A percentile compares a stretch with the other conserved stretches of the same genome.
Evolutionary conservation across 371 early-diverging fungal genomes (phyloP).

Genomic region (Entomophthora muscae): DNA sequence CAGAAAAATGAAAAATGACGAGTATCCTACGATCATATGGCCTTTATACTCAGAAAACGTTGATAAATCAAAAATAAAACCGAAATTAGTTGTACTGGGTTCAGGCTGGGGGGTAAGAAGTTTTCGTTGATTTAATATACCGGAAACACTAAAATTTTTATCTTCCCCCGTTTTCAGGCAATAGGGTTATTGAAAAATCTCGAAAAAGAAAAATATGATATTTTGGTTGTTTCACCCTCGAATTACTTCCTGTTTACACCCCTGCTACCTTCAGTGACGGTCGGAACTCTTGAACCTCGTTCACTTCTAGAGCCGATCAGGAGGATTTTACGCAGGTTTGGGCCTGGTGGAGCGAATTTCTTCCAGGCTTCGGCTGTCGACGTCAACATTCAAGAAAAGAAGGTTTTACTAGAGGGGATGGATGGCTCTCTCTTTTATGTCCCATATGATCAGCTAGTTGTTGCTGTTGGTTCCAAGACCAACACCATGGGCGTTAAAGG

Average conservation of each 20-base stretch:
- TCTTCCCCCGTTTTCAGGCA: not conserved
- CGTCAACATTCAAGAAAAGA: slow-evolving; percentile 42
- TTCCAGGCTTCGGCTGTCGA: slow-evolving; percentile 42
- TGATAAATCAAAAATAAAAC: slow-evolving; percentile 14
- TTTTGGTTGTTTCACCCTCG: slow-evolving; percentile 47
- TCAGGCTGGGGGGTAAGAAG: slow-evolving; percentile 48
- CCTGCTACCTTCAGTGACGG: slow-evolving; percentile 53
- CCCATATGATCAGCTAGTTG: slow-evolving; percentile 58
- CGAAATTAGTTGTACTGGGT: slow-evolving; percentile 53
- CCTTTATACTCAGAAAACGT: not conserved
- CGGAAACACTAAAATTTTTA: not conserved
- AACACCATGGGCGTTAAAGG: slow-evolving; percentile 69
- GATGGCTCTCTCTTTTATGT: slow-evolving; percentile 29
- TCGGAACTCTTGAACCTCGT: slow-evolving; percentile 66
- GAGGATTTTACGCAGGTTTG: slow-evolving; percentile 24
- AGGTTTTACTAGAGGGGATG: slow-evolving; percentile 25
- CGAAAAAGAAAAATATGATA: slow-evolving; percentile 50
- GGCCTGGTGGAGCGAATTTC: slow-evolving; percentile 16
- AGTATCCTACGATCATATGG: not conserved
- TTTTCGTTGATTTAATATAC: not conserved
- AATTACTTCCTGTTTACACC: slow-evolving; percentile 83
- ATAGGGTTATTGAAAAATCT: slow-evolving; percentile 36
- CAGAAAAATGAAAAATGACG: not conserved
- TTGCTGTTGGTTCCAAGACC: slow-evolving; percentile 62
- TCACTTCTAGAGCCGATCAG: slow-evolving; percentile 56